phyloP scores from a whole-genome alignment of 2,329 filamentous ascomycete genomes.

The Aureobasidium mangrovei region DNA sequence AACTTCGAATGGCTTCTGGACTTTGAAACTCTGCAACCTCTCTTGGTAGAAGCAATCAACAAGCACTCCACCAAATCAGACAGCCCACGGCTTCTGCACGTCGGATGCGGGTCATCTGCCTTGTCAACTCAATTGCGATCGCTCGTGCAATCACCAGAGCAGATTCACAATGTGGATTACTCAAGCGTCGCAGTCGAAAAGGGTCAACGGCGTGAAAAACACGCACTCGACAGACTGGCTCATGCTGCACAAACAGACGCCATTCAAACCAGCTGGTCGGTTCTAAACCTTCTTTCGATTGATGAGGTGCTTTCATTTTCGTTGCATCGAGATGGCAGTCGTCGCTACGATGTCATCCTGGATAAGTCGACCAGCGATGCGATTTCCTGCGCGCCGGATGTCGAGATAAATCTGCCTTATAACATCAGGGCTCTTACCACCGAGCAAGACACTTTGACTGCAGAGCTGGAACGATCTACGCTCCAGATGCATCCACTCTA shows the following conservation, averaged over 20 bases:
- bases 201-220: neutral
- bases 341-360: neutral
- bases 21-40: neutral
- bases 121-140: neutral
- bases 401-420: neutral
- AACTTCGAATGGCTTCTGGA: constrained; percentile 3
- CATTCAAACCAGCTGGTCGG: neutral
- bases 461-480: no score
- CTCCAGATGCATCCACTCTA: neutral
- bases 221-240: neutral
- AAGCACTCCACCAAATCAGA: neutral
- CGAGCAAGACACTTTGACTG: no score
- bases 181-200: neutral
- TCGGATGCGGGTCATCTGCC: neutral
- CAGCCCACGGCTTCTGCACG: neutral
- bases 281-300: neutral
- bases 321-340: neutral
- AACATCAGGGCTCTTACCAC: neutral
- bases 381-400: neutral
- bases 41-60: neutral
- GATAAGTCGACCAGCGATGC: constrained; percentile 8
- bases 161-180: constrained; percentile 7
- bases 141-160: neutral
- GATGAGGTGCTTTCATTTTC: neutral
- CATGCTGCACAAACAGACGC: neutral